Evolutionary conservation across 2,329 filamentous ascomycete genomes (phyloP), one percentile per base, ranked within the genome.

Genomic region (Fusarium oligoseptatum): DNA sequence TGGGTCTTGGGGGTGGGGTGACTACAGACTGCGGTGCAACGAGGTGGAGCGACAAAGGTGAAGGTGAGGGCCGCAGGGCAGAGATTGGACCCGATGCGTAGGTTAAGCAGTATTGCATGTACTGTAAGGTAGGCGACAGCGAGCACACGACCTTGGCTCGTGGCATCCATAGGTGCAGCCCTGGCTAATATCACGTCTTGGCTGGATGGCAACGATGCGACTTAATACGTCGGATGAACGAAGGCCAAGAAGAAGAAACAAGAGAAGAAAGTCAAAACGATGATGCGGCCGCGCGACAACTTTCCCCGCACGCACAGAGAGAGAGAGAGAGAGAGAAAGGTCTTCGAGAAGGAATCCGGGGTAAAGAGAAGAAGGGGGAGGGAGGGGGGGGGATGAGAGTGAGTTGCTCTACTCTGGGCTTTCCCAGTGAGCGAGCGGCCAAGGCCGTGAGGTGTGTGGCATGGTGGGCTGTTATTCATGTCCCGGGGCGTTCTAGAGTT

Each of bases 311-410:
- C 39, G 11, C 71, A 60, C 61, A 61, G 55, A 60, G 22, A 45
- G 15, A 37, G 50, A 43, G 8, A 29, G 8, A 29, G 8, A 29
- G 24, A 27, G 6, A 63, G n/a, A 66, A 70, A 56, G 37, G 37
- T 67, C 62, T 58, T 60, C 45, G 56, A 32, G 57, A 71, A 74
- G 64, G 36, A 76, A 74, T 77, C 77, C 57, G 77, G 74, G 77
- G 75, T 78, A 74, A 29, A 52, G 27, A 34, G 43, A 29, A 32
- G 24, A 29, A 34, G 50, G 22, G 57, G 39, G 50, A 37, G n/a
- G 29, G n/a, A n/a, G n/a, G n/a, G n/a, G n/a, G 32, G 7, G 36
- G 39, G 57, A 22, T 8, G 58, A 55, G 48, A n/a, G 3, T 29
- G 29, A 32, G 60, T 27, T 34, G 50, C 55, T 17, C 24, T 48